phyloP scores from a whole-genome alignment of 257 asterid species.

The Rauvolfia tetraphylla region DNA sequence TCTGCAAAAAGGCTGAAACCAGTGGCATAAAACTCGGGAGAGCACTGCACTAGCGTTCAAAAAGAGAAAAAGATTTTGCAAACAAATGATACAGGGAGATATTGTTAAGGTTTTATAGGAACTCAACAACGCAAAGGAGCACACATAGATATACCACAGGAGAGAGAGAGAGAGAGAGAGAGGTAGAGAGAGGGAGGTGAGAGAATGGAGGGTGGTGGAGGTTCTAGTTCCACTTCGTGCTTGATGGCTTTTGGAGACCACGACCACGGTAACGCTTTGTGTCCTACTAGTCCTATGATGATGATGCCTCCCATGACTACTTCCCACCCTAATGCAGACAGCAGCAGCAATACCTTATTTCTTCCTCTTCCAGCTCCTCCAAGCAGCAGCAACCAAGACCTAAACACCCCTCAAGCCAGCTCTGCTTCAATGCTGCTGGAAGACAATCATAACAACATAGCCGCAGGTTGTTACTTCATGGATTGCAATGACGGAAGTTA shows the following conservation, averaged over 20 bases:
- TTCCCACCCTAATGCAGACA: constrained; percentile 29
- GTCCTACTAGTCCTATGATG: constrained; percentile 40
- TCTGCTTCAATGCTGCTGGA: constrained; percentile 37
- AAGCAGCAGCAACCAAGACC: constrained; percentile 16
- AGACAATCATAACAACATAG: constrained; percentile 19
- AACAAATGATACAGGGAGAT: background rate
- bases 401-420: constrained; percentile 11
- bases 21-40: constrained; percentile 96
- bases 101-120: constrained; percentile 14
- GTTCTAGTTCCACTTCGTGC: constrained; percentile 31
- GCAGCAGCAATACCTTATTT: constrained; percentile 27
- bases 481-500: constrained; percentile 30
- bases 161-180: constrained; percentile 5
- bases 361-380: constrained; percentile 30
- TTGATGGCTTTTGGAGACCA: constrained; percentile 60
- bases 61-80: constrained; percentile 14
- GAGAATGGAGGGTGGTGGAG: constrained; percentile 46
- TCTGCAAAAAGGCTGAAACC: constrained; percentile 71
- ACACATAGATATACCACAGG: background rate
- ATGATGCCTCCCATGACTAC: constrained; percentile 51
- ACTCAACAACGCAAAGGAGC: background rate
- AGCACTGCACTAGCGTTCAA: constrained; percentile 31
- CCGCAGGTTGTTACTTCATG: constrained; percentile 55
- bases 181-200: constrained; percentile 8
- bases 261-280: constrained; percentile 30